These are phyloP conservation scores for Arthrobotrys iridis DNA, from an alignment of 2,329 filamentous ascomycete species.

Conservation along the genomic window DNA sequence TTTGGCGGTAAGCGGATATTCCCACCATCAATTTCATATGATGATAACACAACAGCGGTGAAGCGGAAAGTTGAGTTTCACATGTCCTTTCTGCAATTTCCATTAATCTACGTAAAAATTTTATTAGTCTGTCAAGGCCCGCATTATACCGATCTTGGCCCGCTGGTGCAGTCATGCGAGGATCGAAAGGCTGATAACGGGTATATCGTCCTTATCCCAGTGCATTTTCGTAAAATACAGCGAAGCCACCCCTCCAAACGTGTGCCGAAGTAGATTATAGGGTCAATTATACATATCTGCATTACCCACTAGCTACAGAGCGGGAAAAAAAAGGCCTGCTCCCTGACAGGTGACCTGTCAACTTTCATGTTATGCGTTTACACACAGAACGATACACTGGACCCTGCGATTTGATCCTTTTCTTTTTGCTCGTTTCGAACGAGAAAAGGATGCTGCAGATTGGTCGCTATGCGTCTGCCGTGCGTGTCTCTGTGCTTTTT, in stretches of 20 bases:
- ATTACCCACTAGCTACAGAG: neutral
- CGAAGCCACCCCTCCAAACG: constrained; percentile 18
- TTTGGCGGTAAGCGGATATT: constrained; percentile 6
- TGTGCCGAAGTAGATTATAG: constrained; percentile 14
- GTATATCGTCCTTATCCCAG: constrained; percentile 29
- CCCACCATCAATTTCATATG: neutral
- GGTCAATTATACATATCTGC: constrained; percentile 17
- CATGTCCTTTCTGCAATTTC: constrained; percentile 2
- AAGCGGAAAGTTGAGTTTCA: constrained; percentile 18
- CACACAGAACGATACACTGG: neutral
- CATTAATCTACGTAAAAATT: neutral
- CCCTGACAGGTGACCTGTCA: constrained; percentile 19
- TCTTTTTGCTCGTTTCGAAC: constrained; percentile 2
- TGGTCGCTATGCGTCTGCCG: constrained; percentile 20
- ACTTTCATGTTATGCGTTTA: constrained; percentile 6
- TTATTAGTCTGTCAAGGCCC: constrained; percentile 1
- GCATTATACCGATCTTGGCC: constrained; percentile 9
- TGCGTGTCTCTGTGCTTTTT: constrained; percentile 27
- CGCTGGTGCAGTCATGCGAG: constrained; percentile 13
- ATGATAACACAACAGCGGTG: too few species aligned
- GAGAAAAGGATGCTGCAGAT: neutral
- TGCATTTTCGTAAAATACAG: neutral
- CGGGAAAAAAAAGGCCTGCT: neutral
- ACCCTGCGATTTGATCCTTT: constrained; percentile 16
- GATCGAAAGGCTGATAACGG: constrained; percentile 26